Conservation (phyloP, 768 basidiomycete genomes). For the Boletus pseudo-olivaceus region DNA sequence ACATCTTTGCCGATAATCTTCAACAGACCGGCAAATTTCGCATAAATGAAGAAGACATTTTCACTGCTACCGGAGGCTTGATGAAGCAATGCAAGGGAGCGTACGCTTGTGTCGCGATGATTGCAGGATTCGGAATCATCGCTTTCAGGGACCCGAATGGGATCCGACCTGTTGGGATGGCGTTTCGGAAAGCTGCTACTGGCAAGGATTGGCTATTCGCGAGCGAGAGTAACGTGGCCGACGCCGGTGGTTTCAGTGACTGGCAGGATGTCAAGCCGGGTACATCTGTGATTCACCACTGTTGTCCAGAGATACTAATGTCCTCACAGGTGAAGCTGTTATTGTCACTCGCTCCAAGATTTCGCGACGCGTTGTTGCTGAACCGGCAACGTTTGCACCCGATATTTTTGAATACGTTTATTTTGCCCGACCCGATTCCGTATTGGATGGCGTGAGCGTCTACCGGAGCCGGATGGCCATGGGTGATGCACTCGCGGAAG, state of each 20-base stretch:
- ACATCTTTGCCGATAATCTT: slow-evolving; percentile 96
- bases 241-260: slow-evolving; percentile 84
- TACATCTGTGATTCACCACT: slow-evolving; percentile 30
- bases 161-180: slow-evolving; percentile 91
- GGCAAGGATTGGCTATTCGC: slow-evolving; percentile 88
- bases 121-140: slow-evolving; percentile 97
- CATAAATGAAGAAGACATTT: slow-evolving; percentile 99
- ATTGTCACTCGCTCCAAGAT: slow-evolving; percentile 87
- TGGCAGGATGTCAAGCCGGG: slow-evolving; percentile 95
- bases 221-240: slow-evolving; percentile 95
- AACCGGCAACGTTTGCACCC: slow-evolving; percentile 78
- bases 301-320: slow-evolving; percentile 1
- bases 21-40: slow-evolving; percentile 99
- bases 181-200: slow-evolving; percentile 51
- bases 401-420: slow-evolving; percentile 99
- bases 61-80: slow-evolving; percentile 86
- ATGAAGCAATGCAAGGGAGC: slow-evolving; percentile 89
- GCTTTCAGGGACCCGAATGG: slow-evolving; percentile 98
- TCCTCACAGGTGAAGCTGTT: slow-evolving; percentile 76
- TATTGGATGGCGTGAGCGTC: slow-evolving; percentile 94
- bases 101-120: slow-evolving; percentile 98
- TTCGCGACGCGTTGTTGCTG: slow-evolving; percentile 68
- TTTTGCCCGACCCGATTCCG: slow-evolving; percentile 96
- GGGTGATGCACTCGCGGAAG: slow-evolving; percentile 91
- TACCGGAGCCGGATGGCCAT: slow-evolving; percentile 99